Percentiles rank a stretch among this genome's conserved stretches.
Conservation (phyloP, 768 basidiomycete species). For the Boletus patriciae region DNA sequence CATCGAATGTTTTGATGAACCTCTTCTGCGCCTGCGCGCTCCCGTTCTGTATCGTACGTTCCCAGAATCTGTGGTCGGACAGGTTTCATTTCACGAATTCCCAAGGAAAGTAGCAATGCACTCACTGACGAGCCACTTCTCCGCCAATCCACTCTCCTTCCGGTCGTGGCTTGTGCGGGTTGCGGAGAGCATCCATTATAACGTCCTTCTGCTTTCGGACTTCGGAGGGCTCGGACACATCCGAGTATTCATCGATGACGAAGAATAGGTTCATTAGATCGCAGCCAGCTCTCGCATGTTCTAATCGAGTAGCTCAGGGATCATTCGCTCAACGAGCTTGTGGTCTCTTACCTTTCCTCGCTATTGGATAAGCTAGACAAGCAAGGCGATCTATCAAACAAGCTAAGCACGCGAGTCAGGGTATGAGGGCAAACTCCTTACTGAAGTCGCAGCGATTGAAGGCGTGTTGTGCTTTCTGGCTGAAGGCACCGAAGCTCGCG, state of each 20-base stretch:
- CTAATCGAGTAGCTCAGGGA: not conserved
- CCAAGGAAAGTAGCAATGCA: not conserved
- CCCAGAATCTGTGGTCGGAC: conserved; percentile 16
- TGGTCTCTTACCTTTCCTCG: conserved; percentile 8
- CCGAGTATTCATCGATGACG: conserved; percentile 51
- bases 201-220: conserved; percentile 27
- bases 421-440: not conserved
- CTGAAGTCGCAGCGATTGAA: conserved; percentile 14
- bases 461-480: conserved; percentile 13
- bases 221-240: conserved; percentile 34
- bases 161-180: conserved; percentile 12
- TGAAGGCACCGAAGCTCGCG: conserved; percentile 8
- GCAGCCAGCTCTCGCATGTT: conserved; percentile 38
- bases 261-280: conserved; percentile 55
- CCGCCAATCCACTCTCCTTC: conserved; percentile 17
- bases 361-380: conserved; percentile 10
- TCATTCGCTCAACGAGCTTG: not conserved
- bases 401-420: not conserved
- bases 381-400: conserved; percentile 8
- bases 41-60: conserved; percentile 2
- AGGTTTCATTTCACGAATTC: not conserved
- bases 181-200: conserved; percentile 24
- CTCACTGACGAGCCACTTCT: conserved; percentile 19
- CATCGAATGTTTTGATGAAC: conserved; percentile 3
- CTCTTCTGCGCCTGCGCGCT: conserved; percentile 2